Base-by-base conservation (phyloP, 2,329 filamentous ascomycete genomes). In the Colletotrichum lentis region DNA sequence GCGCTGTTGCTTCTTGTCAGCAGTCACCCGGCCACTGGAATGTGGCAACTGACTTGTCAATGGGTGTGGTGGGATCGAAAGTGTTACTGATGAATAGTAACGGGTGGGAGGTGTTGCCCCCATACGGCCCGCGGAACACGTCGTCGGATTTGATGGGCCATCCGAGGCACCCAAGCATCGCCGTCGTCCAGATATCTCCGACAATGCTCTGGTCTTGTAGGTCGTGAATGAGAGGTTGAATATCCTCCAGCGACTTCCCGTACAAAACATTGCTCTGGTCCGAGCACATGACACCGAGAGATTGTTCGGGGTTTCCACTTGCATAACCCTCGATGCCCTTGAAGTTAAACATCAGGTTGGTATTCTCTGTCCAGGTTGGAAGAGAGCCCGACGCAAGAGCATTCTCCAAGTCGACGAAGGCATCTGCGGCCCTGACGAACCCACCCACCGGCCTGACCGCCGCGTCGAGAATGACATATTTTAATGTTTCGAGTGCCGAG, bases 71-170 rank as follows among this genome's bases (percentile, higher is more conserved):
- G 20, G 56, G 63, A 43, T 65, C 56, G 20, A 61, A 55, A 0
- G 49, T 65, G 8, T 65, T 62, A 1, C 62, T 54, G 18, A 31
- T n/a, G 37, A 64, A 64, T 14, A 60, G 50, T 27, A 64, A 6
- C 14, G 37, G 46, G 16, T 37, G 31, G 16, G 24, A 31, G 37
- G 55, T 60, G 1, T 60, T 49, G 1, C 55, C 55, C 16, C 62
- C 62, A 10, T 64, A 54, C 2, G 62, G 62, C 0, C 62, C 62
- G 20, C 22, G 41, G 24, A 64, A 64, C 2, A 64, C 46, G 16
- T 64, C 31, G 6, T 47, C 16, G 5, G 54, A 37, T 39, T 7
- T 43, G 55, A 64, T 64, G 14, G 37, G 18, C 56, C 62, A 61
- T 1, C 56, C 62, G 14, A 58, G 31, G n/a, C 62, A 64, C 12